phyloP scores from a whole-genome alignment of 1,284 basidiomycete genomes.

The Cutaneotrichosporon cyanovorans region DNA sequence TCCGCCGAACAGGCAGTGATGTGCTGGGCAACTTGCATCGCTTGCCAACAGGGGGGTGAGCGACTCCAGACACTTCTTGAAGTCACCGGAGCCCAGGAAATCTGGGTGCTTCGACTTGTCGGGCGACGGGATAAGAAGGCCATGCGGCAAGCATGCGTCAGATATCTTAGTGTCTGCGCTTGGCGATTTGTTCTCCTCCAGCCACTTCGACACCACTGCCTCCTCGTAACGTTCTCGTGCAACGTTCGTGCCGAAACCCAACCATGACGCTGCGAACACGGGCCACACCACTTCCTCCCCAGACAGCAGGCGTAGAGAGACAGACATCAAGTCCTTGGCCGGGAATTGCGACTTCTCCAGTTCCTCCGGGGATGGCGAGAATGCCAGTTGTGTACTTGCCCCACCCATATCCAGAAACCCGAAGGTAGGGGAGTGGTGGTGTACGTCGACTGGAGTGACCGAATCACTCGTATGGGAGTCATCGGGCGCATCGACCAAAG shows the following conservation, averaged over 20 bases:
- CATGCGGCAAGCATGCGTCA: conserved; percentile 85
- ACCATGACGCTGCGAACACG: conserved; percentile 97
- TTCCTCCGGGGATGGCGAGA: conserved; percentile 58
- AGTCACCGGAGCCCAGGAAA: conserved; percentile 83
- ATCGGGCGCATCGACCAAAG: conserved; percentile 23
- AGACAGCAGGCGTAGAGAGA: conserved; percentile 70
- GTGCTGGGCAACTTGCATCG: conserved; percentile 68
- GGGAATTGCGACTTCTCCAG: conserved; percentile 47
- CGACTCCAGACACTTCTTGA: conserved; percentile 68
- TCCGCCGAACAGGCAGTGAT: conserved; percentile 95
- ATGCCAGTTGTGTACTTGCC: conserved; percentile 96
- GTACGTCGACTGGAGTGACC: conserved; percentile 41
- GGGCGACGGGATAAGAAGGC: conserved; percentile 53
- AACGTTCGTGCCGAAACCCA: conserved; percentile 96
- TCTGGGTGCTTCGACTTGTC: conserved; percentile 53
- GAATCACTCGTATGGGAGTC: conserved; percentile 20
- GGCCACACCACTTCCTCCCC: conserved; percentile 82
- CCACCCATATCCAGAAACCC: conserved; percentile 99
- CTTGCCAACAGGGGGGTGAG: conserved; percentile 80
- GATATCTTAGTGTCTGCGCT: neutral
- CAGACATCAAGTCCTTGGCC: conserved; percentile 63
- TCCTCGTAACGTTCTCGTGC: conserved; percentile 86
- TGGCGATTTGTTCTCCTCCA: conserved; percentile 12
- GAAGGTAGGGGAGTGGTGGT: conserved; percentile 63
- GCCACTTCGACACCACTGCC: conserved; percentile 49